Percentiles rank a stretch among this genome's conserved stretches.
These are phyloP conservation scores for Xylaria hypoxylon DNA, from an alignment of 2,329 filamentous ascomycete genomes.

Conservation along the genomic window DNA sequence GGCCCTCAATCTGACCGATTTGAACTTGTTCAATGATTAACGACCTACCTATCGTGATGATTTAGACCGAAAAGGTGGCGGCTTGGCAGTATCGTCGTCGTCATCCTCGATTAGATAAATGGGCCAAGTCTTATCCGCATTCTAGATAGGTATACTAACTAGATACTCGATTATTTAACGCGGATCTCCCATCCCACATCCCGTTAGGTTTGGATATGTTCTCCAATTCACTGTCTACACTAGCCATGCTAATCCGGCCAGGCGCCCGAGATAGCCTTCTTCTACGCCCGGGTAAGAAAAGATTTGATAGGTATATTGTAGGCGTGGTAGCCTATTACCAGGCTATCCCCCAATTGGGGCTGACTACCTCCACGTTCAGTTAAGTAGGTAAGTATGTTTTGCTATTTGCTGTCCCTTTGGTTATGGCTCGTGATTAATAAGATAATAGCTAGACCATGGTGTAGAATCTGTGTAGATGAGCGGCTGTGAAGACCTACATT, in stretches of 20 bases:
- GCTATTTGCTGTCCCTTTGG: background rate
- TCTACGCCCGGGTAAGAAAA: background rate
- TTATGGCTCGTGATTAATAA: background rate
- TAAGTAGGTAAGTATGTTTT: background rate
- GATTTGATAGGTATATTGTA: background rate
- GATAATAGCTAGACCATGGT: background rate
- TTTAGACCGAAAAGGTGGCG: constrained; percentile 15
- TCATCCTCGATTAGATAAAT: constrained; percentile 10
- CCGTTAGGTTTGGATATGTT: background rate
- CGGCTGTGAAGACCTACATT: background rate
- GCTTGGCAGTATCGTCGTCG: constrained; percentile 15
- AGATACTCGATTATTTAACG: background rate
- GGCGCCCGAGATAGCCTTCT: background rate
- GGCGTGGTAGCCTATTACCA: background rate
- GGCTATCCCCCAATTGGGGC: background rate
- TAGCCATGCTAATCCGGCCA: constrained; percentile 5
- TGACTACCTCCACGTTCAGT: background rate
- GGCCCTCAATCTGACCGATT: background rate
- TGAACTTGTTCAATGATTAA: constrained; percentile 1
- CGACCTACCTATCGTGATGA: constrained; percentile 34
- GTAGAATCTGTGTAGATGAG: background rate
- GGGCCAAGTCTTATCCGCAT: constrained; percentile 5
- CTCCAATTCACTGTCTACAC: background rate
- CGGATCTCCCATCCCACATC: constrained; percentile 10
- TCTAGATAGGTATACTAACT: constrained; percentile 1